Evolutionary conservation across 2,329 filamentous ascomycete species (phyloP).

Genomic region (Aspergillus caelatus): DNA sequence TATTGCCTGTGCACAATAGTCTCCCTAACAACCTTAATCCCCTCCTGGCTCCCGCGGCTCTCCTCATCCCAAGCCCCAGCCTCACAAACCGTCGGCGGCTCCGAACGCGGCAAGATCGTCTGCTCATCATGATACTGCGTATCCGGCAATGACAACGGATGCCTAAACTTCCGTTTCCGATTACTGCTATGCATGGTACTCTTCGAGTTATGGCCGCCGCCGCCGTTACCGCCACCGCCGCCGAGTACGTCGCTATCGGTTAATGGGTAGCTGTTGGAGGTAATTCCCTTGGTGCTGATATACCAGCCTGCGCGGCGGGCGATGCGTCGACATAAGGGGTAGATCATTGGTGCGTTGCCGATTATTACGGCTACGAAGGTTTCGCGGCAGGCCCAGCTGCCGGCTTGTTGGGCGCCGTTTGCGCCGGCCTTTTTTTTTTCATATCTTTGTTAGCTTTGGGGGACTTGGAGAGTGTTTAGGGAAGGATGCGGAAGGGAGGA

Average conservation of each 20-base stretch:
- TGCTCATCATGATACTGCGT: slow-evolving; percentile 36
- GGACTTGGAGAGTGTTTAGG: not conserved
- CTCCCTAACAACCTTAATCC: slow-evolving; percentile 36
- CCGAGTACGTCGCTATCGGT: slow-evolving; percentile 19
- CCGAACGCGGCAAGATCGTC: slow-evolving; percentile 24
- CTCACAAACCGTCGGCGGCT: slow-evolving; percentile 25
- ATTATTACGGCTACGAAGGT: slow-evolving; percentile 50
- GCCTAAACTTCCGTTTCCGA: slow-evolving; percentile 27
- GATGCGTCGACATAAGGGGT: slow-evolving; percentile 35
- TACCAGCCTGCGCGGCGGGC: slow-evolving; percentile 31
- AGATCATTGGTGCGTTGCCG: slow-evolving; percentile 48
- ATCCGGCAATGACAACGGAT: slow-evolving; percentile 36
- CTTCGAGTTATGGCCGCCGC: slow-evolving; percentile 4
- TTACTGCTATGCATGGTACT: slow-evolving; percentile 14
- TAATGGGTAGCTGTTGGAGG: slow-evolving; percentile 28
- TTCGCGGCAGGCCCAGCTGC: slow-evolving; percentile 50
- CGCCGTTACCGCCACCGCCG: too few relatives aligned
- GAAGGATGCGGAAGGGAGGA: not conserved
- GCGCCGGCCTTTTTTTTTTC: slow-evolving; percentile 30
- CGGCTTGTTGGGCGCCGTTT: slow-evolving; percentile 44
- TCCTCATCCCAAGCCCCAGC: slow-evolving; percentile 21
- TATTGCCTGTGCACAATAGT: slow-evolving; percentile 20
- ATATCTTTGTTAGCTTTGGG: not conserved
- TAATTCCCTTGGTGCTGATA: slow-evolving; percentile 21
- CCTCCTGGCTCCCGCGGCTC: slow-evolving; percentile 22